These are phyloP conservation scores for Aureobasidium namibiae DNA, from an alignment of 2,329 filamentous ascomycete species.

Conservation along the genomic window DNA sequence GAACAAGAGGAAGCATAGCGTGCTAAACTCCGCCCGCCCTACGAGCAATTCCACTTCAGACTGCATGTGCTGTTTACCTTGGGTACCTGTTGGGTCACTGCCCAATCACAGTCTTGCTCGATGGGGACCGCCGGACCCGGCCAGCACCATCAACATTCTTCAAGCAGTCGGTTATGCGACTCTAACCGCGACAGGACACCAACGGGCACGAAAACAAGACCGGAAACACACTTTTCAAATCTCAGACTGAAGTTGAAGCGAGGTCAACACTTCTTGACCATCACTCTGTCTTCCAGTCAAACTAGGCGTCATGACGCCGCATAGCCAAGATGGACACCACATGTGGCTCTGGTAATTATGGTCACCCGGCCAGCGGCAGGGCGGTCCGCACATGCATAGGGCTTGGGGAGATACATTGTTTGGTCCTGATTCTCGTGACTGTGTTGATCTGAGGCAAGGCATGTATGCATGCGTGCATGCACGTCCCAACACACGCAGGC, in stretches of 20 bases:
- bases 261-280: neutral
- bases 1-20: neutral
- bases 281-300: neutral
- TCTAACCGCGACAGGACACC: neutral
- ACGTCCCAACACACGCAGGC: neutral
- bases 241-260: neutral
- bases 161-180: neutral
- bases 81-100: neutral
- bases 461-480: neutral
- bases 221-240: neutral
- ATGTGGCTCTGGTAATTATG: slow-evolving; percentile 3
- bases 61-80: slow-evolving; percentile 5
- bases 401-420: neutral
- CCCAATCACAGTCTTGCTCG: neutral
- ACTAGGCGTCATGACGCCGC: neutral
- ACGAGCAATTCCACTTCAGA: neutral
- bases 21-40: neutral
- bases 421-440: slow-evolving; percentile 6
- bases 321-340: slow-evolving; percentile 1
- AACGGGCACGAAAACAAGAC: neutral
- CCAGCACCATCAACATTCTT: slow-evolving; percentile 5
- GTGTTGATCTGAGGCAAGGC: neutral
- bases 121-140: neutral
- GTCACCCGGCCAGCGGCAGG: neutral
- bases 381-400: neutral